phyloP scores from a whole-genome alignment of 164 flowering plant genomes.

The Santalum album region DNA sequence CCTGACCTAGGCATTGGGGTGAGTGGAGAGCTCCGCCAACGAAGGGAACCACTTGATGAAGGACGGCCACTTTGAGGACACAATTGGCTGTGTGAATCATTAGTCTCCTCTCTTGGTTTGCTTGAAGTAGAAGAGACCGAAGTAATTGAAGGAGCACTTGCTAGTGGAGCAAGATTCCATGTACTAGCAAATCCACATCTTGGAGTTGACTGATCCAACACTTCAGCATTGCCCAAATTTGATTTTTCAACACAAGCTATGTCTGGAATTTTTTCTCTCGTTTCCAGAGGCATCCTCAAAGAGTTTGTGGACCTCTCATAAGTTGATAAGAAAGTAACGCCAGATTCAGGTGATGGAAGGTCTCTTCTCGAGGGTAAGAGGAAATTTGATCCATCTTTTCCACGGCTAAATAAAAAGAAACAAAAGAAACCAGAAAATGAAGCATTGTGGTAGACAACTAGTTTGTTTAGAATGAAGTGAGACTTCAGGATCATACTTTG shows the following conservation, averaged over 20 bases:
- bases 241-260: constrained; percentile 14
- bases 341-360: constrained; percentile 39
- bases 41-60: constrained; percentile 21
- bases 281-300: constrained; percentile 14
- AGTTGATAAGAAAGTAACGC: constrained; percentile 17
- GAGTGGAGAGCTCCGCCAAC: constrained; percentile 37
- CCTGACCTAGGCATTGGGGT: constrained; percentile 28
- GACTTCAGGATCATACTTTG: constrained; percentile 23
- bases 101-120: constrained; percentile 16
- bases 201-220: constrained; percentile 16
- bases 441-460: not conserved
- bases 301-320: constrained; percentile 18
- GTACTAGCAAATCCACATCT: constrained; percentile 12
- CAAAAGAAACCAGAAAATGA: not conserved
- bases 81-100: constrained; percentile 14
- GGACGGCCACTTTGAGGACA: constrained; percentile 14
- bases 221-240: constrained; percentile 8
- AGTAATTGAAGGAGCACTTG: constrained; percentile 14
- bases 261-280: constrained; percentile 15
- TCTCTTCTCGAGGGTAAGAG: constrained; percentile 23
- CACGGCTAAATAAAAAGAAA: constrained; percentile 11
- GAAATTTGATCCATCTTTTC: constrained; percentile 21
- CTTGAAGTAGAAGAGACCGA: constrained; percentile 21
- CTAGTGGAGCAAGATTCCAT: constrained; percentile 18
- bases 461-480: too few relatives aligned